Conservation (phyloP, 176 grass and related monocot species). For the Oryza meridionalis region DNA sequence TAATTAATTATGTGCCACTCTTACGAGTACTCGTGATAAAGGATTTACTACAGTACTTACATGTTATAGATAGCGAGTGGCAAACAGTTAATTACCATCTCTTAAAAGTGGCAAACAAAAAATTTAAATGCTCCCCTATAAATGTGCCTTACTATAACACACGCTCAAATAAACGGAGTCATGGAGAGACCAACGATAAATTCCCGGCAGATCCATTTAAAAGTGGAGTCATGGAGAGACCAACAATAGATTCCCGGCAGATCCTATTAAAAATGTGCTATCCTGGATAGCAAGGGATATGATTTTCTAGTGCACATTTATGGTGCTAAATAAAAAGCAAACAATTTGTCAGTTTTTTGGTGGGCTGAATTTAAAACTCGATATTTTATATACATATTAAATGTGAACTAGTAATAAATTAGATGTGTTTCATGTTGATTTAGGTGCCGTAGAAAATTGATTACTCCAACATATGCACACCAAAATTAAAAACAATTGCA, state of each 20-base stretch:
- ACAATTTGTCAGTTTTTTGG: neutral
- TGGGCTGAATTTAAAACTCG: neutral
- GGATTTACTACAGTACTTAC: rapidly evolving
- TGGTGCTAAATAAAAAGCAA: neutral
- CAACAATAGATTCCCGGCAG: no score
- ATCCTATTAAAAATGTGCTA: neutral
- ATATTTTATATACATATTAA: neutral
- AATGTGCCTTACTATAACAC: no score
- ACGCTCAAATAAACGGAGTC: no score
- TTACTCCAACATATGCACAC: neutral
- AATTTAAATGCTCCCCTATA: no score
- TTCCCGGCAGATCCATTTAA: neutral
- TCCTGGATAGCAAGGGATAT: neutral
- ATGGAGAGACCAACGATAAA: no score
- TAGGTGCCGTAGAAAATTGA: neutral
- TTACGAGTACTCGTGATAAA: no score
- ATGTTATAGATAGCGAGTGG: no score
- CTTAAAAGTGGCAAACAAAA: no score
- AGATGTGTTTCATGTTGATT: neutral
- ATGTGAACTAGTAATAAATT: neutral
- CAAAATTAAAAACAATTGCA: neutral
- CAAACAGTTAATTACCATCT: no score
- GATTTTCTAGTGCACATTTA: neutral
- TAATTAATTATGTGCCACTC: no score
- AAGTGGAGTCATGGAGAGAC: neutral